phyloP scores from a whole-genome alignment of 257 asterid species.

The Ajuga chamaepitys region DNA sequence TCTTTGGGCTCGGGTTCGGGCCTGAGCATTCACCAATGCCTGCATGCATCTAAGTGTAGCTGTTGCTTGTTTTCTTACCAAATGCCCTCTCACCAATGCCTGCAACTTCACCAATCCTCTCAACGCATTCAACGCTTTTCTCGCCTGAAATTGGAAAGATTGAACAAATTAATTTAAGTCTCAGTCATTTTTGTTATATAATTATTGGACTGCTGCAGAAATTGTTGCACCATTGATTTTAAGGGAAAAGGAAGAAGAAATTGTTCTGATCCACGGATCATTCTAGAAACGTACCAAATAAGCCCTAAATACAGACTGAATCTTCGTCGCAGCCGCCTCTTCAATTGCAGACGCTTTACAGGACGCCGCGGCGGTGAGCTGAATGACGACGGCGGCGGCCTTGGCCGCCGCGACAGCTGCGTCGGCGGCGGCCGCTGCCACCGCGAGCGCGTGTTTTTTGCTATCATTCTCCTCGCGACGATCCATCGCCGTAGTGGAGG shows the following conservation, averaged over 20 bases:
- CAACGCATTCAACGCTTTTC: conserved; percentile 92
- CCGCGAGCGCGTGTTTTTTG: conserved; percentile 53
- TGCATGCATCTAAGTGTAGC: conserved; percentile 92
- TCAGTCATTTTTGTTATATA: no score
- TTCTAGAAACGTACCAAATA: conserved; percentile 44
- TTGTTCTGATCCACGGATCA: no score
- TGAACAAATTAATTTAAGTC: no score
- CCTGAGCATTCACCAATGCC: conserved; percentile 72
- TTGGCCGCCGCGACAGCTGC: conserved; percentile 67
- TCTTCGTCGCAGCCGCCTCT: conserved; percentile 62
- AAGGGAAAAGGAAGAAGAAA: no score
- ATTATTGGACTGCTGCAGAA: no score
- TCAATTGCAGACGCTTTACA: conserved; percentile 23
- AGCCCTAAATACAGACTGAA: conserved; percentile 71
- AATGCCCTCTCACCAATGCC: conserved; percentile 88
- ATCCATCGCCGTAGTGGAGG: conserved; percentile 7
- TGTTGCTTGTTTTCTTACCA: conserved; percentile 82
- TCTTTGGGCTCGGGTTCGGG: conserved; percentile 76
- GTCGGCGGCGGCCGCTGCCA: conserved; percentile 61
- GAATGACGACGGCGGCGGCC: conserved; percentile 70
- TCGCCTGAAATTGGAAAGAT: conserved; percentile 36
- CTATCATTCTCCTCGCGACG: conserved; percentile 26
- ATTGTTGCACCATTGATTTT: no score
- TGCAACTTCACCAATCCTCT: conserved; percentile 88
- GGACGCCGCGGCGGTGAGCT: conserved; percentile 34